Conservation (phyloP, 306 rosid species). For the Malus sylvestris region DNA sequence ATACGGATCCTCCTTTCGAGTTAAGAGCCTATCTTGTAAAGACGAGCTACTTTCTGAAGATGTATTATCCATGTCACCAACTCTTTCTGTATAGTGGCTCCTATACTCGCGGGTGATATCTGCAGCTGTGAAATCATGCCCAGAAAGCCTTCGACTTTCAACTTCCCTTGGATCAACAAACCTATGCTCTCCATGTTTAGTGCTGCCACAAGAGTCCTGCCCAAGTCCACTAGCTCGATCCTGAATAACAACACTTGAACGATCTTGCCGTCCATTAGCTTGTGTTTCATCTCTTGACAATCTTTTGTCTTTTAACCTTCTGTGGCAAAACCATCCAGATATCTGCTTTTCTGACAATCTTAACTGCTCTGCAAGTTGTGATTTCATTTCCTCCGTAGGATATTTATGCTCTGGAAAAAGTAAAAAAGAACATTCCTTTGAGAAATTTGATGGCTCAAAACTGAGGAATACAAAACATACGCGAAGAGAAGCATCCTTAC, state of each 20-base stretch:
- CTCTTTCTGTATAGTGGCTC: constrained; percentile 44
- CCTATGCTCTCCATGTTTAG: constrained; percentile 75
- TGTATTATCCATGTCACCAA: constrained; percentile 54
- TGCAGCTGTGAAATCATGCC: constrained; percentile 45
- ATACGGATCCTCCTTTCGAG: constrained; percentile 61
- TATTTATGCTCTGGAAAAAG: constrained; percentile 70
- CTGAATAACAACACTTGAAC: constrained; percentile 79
- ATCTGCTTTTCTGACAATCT: constrained; percentile 88
- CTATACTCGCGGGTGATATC: constrained; percentile 42
- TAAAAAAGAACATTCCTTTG: constrained; percentile 4
- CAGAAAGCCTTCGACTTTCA: constrained; percentile 69
- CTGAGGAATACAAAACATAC: constrained; percentile 2
- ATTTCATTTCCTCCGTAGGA: constrained; percentile 86
- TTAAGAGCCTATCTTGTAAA: constrained; percentile 51
- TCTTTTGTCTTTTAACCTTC: constrained; percentile 90
- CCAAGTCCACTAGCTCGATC: constrained; percentile 92
- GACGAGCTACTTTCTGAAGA: constrained; percentile 90
- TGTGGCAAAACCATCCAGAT: constrained; percentile 99
- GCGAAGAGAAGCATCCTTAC: constrained; percentile 33
- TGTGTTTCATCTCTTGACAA: constrained; percentile 48
- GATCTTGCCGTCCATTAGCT: constrained; percentile 83
- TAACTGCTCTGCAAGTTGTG: constrained; percentile 58
- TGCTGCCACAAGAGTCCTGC: constrained; percentile 98
- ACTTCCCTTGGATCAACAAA: constrained; percentile 84
- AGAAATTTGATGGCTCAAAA: constrained; percentile 2